Evolutionary conservation across 441 rosid genomes (phyloP), one percentile per base, ranked within the genome.

Genomic region (Brassica hybrid): DNA sequence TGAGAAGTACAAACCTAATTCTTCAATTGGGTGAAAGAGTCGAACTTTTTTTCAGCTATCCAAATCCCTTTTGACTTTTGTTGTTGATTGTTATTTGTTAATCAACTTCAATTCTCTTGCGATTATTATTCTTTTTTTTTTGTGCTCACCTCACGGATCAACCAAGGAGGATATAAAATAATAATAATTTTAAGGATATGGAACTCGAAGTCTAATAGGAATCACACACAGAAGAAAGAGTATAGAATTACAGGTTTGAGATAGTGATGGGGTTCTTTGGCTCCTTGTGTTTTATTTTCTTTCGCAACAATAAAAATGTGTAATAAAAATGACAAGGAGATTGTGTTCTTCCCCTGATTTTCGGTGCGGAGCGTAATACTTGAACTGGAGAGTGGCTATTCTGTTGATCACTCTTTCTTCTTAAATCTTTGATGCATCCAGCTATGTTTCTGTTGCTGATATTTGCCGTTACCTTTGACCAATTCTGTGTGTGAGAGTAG

Each of bases 231-330:
- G 3, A 41, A 56, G 66, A 43, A 57, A 12, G 69, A 52, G 21
- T 63, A 56, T 56, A 43, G 38, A 34, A 34, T 34, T 34, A 34
- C 38, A 34, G 10, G 38, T 41, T 76, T 17, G 58, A 63, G 71
- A 64, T 2, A 77, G 80, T 57, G 76, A 77, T 72, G 6, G 18
- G 30, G 17, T 71, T 65, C 30, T 77, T 72, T 27, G 32, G 32
- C 32, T 27, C 6, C 32, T 27, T 5, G 32, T 27, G 32, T 27
- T 27, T 27, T 27, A 5, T 27, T 27, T 27, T 27, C 32, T 27
- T 1, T 27, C 32, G 32, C 32, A 27, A 27, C 32, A 27, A 27
- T 0, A 27, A 27, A 27, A 27, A 27, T 27, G 32, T 27, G 32
- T 27, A 27, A 27, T 27, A 27, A 27, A 27, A 27, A 27, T 27